Evolutionary conservation across 805 yeast species (phyloP).

Genomic region (Sporopachydermia lactativora): DNA sequence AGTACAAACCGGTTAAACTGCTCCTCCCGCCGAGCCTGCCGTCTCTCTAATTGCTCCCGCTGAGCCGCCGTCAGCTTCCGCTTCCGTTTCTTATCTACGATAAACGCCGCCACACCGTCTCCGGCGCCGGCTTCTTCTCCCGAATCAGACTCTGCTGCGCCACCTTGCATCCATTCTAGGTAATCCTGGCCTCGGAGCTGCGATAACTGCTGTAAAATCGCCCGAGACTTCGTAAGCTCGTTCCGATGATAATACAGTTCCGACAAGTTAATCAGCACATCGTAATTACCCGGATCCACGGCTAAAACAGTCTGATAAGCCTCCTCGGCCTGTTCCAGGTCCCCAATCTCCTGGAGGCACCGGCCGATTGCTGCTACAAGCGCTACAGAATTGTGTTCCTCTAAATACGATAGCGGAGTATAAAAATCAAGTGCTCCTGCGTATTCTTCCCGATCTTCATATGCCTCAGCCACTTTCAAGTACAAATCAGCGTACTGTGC

Average conservation of each 20-base stretch:
- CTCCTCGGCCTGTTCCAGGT: conserved; percentile 47
- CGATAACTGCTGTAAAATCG: conserved; percentile 36
- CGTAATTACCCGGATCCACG: conserved; percentile 50
- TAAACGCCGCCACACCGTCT: conserved; percentile 11
- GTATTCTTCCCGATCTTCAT: conserved; percentile 54
- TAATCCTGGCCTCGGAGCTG: conserved; percentile 9
- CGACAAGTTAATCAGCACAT: conserved; percentile 63
- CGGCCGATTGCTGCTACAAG: conserved; percentile 51
- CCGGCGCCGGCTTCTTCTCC: conserved; percentile 2
- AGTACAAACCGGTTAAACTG: conserved; percentile 42
- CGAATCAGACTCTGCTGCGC: conserved; percentile 2
- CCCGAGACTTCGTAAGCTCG: conserved; percentile 41
- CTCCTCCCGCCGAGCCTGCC: conserved; percentile 40
- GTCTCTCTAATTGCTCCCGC: conserved; percentile 15
- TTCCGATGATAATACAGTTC: conserved; percentile 64
- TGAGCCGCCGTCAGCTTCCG: neutral
- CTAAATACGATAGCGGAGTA: conserved; percentile 38
- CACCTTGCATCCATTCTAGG: conserved; percentile 2
- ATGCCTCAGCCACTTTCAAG: conserved; percentile 58
- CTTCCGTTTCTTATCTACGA: conserved; percentile 11
- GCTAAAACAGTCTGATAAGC: conserved; percentile 40
- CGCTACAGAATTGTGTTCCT: conserved; percentile 37
- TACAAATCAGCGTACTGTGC: conserved; percentile 59
- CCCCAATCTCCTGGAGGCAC: conserved; percentile 63
- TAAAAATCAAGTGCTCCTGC: conserved; percentile 67